phyloP scores from a whole-genome alignment of 2,329 filamentous ascomycete species.

The Trichoderma breve region DNA sequence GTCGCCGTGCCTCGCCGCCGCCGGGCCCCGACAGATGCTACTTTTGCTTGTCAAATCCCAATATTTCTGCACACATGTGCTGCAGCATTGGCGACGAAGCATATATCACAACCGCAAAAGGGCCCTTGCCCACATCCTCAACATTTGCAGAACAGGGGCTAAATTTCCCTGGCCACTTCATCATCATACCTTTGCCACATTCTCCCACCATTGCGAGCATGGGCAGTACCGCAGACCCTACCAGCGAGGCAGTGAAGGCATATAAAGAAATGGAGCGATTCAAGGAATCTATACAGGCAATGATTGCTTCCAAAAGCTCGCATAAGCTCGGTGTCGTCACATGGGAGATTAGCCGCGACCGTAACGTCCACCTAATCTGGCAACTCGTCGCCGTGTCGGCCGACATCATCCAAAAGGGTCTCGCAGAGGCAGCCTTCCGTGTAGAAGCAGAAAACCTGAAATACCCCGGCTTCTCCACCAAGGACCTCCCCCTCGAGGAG shows the following conservation, averaged over 20 bases:
- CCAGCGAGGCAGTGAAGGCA: constrained; percentile 58
- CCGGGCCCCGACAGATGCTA: constrained; percentile 80
- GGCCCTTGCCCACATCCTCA: constrained; percentile 70
- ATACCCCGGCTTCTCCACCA: constrained; percentile 51
- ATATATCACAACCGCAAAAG: constrained; percentile 90
- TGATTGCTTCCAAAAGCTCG: constrained; percentile 60
- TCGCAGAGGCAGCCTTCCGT: constrained; percentile 85
- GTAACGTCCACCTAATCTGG: constrained; percentile 89
- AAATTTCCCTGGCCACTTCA: constrained; percentile 77
- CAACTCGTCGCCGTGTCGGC: constrained; percentile 79
- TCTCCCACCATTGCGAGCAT: constrained; percentile 71
- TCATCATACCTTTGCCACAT: constrained; percentile 87
- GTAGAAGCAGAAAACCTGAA: constrained; percentile 77
- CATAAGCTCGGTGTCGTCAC: constrained; percentile 76
- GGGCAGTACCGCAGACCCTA: constrained; percentile 49
- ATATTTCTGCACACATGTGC: constrained; percentile 81
- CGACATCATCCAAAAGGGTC: constrained; percentile 64
- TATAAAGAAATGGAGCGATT: constrained; percentile 82
- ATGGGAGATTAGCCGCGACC: constrained; percentile 83
- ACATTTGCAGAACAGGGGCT: constrained; percentile 67
- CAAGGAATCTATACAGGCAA: constrained; percentile 71
- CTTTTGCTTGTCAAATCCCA: constrained; percentile 90
- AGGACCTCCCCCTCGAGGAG: constrained; percentile 50
- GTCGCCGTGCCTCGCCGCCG: constrained; percentile 51
- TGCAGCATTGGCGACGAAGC: constrained; percentile 82